Conservation (phyloP, 768 basidiomycete species). For the Trametes gibbosa region DNA sequence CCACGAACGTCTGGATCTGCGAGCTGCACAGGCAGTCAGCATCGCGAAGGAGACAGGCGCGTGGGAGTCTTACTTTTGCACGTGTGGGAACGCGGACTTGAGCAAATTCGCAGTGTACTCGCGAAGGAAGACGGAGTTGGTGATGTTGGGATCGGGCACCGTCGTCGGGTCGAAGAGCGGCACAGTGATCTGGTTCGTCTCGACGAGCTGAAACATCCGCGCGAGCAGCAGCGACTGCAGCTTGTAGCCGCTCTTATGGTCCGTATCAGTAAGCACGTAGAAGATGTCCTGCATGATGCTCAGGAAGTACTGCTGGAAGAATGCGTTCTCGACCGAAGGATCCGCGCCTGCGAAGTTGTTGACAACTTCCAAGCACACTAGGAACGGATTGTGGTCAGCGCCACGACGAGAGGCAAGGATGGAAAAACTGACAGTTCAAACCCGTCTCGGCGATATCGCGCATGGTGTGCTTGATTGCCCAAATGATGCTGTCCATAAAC, state of each 20-base stretch:
- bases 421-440: constrained; percentile 56
- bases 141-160: constrained; percentile 64
- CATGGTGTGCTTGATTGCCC: constrained; percentile 99
- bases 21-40: constrained; percentile 40
- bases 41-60: neutral
- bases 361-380: constrained; percentile 90
- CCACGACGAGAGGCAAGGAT: neutral
- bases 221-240: constrained; percentile 90
- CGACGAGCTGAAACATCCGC: constrained; percentile 90
- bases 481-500: constrained; percentile 96
- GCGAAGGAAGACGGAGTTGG: constrained; percentile 77
- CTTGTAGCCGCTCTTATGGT: constrained; percentile 99
- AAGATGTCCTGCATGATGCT: constrained; percentile 94
- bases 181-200: constrained; percentile 72
- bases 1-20: constrained; percentile 71
- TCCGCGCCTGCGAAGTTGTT: constrained; percentile 92
- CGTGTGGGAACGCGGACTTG: constrained; percentile 88
- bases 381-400: neutral
- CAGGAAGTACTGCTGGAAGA: constrained; percentile 96
- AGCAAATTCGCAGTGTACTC: constrained; percentile 86
- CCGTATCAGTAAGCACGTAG: constrained; percentile 95
- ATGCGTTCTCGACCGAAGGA: constrained; percentile 75
- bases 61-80: constrained; percentile 62
- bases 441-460: constrained; percentile 95
- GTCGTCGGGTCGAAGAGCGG: constrained; percentile 83